Evolutionary conservation across 495 filamentous ascomycete genomes (phyloP), one percentile per base, ranked within the genome.

Genomic region (Parmelia sp.): DNA sequence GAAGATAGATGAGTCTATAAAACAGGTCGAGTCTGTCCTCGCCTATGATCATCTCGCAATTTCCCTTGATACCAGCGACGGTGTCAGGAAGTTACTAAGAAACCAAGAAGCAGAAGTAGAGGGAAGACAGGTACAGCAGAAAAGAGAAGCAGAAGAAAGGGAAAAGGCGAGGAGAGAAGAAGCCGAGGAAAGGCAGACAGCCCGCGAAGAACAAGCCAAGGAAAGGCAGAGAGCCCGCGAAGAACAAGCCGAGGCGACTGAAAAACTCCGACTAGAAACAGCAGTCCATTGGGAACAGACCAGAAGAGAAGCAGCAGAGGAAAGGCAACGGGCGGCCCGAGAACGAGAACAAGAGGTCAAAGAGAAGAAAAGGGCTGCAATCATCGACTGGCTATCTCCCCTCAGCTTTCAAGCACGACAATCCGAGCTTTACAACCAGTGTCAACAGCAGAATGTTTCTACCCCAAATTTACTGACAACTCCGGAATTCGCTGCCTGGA

Each of bases 381-480:
- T 59, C 36, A 59, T 59, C 57, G 14, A 36, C 21, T 59, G 57
- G 57, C 57, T 59, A 23, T 59, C 57, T n/a, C 57, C 57, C 42
- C 57, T 59, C 36, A 59, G 23, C 19, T 59, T 59, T 37, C 57
- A 40, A 42, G 27, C 36, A 29, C 35, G 57, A 23, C 57, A 59
- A 23, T 40, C 57, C 23, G 57, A 42, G 40, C 35, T 59, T 14
- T 59, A 59, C 57, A 44, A 59, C 36, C 57, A 59, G 15, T 59
- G 57, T 23, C 27, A 29, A 44, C 57, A 59, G 36, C 57, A 59
- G 23, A 42, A 59, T 23, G 57, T 59, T 42, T 59, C 57, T 11
- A 59, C 21, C 40, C 57, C 57, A 19, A 59, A 23, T 23, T 42
- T 59, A 21, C 31, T 59, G 11, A 7, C 31, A 17, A 44, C 58